phyloP scores from a whole-genome alignment of 805 yeast species.

The Ascoidea rubescens region DNA sequence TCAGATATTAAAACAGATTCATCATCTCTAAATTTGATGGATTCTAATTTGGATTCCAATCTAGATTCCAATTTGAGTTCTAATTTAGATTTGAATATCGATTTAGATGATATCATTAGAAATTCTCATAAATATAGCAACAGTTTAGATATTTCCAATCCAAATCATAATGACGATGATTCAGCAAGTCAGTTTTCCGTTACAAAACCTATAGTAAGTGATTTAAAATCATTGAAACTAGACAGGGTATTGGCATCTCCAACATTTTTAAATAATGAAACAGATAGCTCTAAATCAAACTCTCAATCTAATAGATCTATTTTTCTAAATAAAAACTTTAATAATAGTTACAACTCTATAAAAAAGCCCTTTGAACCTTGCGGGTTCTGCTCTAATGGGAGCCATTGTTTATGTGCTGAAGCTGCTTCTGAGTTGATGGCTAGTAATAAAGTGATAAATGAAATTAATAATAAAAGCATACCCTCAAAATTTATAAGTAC shows the following conservation, averaged over 20 bases:
- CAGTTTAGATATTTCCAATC: background rate
- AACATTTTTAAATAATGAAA: background rate
- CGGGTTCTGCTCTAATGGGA: background rate
- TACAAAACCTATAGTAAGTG: background rate
- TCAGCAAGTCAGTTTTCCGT: background rate
- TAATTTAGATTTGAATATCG: background rate
- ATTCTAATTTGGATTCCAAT: background rate
- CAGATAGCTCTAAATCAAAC: background rate
- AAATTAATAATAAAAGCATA: too few species aligned
- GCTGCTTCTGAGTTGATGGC: background rate
- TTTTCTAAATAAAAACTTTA: too few species aligned
- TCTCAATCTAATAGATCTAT: background rate
- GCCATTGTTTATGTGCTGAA: background rate
- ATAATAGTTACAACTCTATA: too few species aligned
- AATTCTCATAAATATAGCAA: background rate
- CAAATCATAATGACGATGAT: background rate
- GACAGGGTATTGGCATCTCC: background rate
- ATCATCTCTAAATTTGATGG: background rate
- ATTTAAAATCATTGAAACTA: background rate
- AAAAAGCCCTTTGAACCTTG: too few species aligned
- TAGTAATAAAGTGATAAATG: background rate
- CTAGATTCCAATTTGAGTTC: too few species aligned
- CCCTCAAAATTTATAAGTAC: too few species aligned
- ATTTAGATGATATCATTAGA: background rate
- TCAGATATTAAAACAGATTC: background rate